phyloP scores from a whole-genome alignment of 2,329 filamentous ascomycete species.

The Chrysoporthe austroafricana region DNA sequence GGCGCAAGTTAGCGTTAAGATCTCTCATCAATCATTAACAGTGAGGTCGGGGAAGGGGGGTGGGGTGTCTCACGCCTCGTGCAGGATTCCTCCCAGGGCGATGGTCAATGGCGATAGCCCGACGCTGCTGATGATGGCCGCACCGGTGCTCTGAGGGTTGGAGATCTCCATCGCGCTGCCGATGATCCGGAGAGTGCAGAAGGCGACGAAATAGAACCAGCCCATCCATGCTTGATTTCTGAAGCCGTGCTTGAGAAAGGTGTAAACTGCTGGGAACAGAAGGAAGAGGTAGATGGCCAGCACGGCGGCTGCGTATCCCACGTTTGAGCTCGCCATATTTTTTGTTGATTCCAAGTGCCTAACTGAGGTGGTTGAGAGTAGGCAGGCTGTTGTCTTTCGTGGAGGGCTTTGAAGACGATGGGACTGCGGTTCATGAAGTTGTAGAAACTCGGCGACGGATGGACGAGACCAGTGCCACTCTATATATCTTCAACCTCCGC shows the following conservation, averaged over 20 bases:
- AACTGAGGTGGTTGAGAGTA: background rate
- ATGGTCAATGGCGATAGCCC: slow-evolving; percentile 45
- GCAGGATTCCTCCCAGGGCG: slow-evolving; percentile 38
- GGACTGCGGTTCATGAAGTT: background rate
- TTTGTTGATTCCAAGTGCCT: background rate
- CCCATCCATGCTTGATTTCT: slow-evolving; percentile 38
- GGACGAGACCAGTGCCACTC: background rate
- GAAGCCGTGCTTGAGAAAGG: slow-evolving; percentile 40
- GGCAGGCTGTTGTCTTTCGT: background rate
- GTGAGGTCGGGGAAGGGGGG: no score
- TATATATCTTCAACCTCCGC: background rate
- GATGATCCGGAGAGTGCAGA: slow-evolving; percentile 43
- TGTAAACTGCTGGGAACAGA: slow-evolving; percentile 36
- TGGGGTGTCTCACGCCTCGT: slow-evolving; percentile 38
- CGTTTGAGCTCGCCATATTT: slow-evolving; percentile 12
- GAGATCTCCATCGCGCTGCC: slow-evolving; percentile 38
- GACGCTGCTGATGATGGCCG: slow-evolving; percentile 42
- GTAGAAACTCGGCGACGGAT: background rate
- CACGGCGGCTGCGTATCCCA: slow-evolving; percentile 34
- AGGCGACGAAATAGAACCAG: slow-evolving; percentile 44
- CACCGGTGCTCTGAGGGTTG: slow-evolving; percentile 33
- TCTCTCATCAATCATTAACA: no score
- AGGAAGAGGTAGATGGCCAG: slow-evolving; percentile 43
- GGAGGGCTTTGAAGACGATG: background rate
- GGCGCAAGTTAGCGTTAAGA: background rate